phyloP scores from a whole-genome alignment of 768 basidiomycete genomes.

The Macrolepiota albuminosa region DNA sequence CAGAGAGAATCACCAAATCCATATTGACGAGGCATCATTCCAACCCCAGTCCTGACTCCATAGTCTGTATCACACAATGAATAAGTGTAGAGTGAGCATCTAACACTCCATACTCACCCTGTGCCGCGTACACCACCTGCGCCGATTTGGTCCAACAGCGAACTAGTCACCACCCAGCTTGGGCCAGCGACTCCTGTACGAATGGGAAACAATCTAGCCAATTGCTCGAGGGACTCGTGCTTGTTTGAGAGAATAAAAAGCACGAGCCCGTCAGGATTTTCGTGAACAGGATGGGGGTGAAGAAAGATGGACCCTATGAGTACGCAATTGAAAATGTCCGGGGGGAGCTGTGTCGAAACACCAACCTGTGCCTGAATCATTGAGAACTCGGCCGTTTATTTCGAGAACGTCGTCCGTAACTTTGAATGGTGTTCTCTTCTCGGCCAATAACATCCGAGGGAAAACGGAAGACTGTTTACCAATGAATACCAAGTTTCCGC shows the following conservation, averaged over 20 bases:
- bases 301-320: constrained; percentile 51
- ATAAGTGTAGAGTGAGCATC: background rate
- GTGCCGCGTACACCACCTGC: constrained; percentile 73
- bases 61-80: constrained; percentile 10
- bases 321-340: background rate
- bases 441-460: constrained; percentile 27
- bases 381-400: constrained; percentile 23
- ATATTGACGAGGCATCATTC: constrained; percentile 41
- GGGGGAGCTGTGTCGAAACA: constrained; percentile 1
- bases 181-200: constrained; percentile 76
- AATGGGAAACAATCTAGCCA: constrained; percentile 71
- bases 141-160: constrained; percentile 49
- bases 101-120: constrained; percentile 47
- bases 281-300: constrained; percentile 52
- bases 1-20: constrained; percentile 23
- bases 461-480: constrained; percentile 35
- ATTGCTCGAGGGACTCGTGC: constrained; percentile 57
- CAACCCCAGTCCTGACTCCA: constrained; percentile 36
- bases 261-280: constrained; percentile 20
- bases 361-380: constrained; percentile 26
- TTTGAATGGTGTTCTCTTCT: constrained; percentile 27
- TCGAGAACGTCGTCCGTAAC: constrained; percentile 20
- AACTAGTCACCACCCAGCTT: constrained; percentile 70
- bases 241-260: constrained; percentile 64
- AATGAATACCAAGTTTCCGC: constrained; percentile 57